Base-by-base conservation (phyloP, 768 basidiomycete species). In the Leccinum fibrillosum region DNA sequence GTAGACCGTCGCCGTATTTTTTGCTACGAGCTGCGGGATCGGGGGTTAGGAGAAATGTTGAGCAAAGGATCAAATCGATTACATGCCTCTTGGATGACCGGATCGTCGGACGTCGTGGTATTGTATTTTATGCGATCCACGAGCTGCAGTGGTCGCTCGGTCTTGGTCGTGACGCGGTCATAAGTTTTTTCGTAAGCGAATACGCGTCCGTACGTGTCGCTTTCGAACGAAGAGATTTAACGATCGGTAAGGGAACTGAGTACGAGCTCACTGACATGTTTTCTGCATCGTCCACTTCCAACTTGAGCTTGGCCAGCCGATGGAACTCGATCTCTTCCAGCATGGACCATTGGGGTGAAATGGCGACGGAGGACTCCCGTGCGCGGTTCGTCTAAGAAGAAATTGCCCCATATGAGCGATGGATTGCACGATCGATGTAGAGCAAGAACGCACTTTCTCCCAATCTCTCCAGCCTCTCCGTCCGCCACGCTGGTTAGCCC, bases 251-350 rank as follows among this genome's bases (percentile, higher is more conserved):
- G n/a, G 26, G 2, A 26, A 49, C 25, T 25, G 17, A 3, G 49
- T 12, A 35, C 55, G n/a, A 30, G 51, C 28, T 51, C 45, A 71
- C 90, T 69, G 64, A 97, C 94, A 98, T 73, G 62, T 93, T 86
- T 66, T 97, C 92, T 11, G 88, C 91, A 42, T 92, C 89, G 63
- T 96, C 92, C 19, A 98, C 94, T 56, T 94, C 92, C n/a, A 99
- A 83, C 51, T 92, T 83, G 62, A 98, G 79, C 75, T 98, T 99
- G 12, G 86, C 76, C 57, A 99, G 80, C 53, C 96, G 87, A 75
- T 90, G 84, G 78, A 98, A 98, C 71, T 98, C 94, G 66, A 99
- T 88, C 77, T 99, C 97, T 75, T 99, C 97, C 50, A 97, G 78
- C 83, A 97, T 88, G n/a, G 80, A 76, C 97, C 97, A 99, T 61